Conservation (phyloP, 139 green algal genomes). For the Micractinium sp. region DNA sequence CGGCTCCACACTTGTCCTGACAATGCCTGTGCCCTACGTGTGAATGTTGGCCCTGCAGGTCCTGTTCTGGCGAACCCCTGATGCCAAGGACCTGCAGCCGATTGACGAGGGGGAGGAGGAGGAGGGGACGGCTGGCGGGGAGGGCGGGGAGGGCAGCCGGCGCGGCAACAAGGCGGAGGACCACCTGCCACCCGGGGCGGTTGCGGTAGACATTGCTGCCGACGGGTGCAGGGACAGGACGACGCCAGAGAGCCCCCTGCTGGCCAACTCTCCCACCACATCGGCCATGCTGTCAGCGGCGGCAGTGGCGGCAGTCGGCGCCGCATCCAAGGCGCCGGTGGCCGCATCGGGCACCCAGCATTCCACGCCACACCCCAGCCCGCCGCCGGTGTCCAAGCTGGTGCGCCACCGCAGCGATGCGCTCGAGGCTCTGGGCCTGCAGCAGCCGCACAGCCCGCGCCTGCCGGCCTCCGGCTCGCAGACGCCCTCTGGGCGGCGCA, state of each 20-base stretch:
- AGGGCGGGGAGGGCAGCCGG: background rate
- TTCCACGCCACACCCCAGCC: background rate
- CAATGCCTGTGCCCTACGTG: too few relatives aligned
- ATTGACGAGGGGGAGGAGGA: slow-evolving; percentile 23
- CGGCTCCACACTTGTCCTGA: too few relatives aligned
- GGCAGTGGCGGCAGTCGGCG: background rate
- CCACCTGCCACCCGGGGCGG: slow-evolving; percentile 1
- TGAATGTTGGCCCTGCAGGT: background rate
- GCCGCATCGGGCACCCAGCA: background rate
- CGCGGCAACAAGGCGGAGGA: background rate
- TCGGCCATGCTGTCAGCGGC: background rate
- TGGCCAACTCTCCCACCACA: background rate
- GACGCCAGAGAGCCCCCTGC: background rate
- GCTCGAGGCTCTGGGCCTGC: background rate
- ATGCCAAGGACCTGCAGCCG: background rate
- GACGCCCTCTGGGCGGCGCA: background rate
- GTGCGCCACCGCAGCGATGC: slow-evolving; percentile 16
- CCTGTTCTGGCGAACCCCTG: slow-evolving; percentile 11
- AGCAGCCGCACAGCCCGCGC: background rate
- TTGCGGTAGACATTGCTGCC: slow-evolving; percentile 1
- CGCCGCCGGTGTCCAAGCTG: slow-evolving; percentile 13
- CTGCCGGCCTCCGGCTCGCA: background rate
- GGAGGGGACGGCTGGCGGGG: background rate
- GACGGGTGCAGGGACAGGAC: background rate
- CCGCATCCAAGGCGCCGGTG: background rate